phyloP scores from a whole-genome alignment of 768 basidiomycete species.

The Phanerochaete sordida region DNA sequence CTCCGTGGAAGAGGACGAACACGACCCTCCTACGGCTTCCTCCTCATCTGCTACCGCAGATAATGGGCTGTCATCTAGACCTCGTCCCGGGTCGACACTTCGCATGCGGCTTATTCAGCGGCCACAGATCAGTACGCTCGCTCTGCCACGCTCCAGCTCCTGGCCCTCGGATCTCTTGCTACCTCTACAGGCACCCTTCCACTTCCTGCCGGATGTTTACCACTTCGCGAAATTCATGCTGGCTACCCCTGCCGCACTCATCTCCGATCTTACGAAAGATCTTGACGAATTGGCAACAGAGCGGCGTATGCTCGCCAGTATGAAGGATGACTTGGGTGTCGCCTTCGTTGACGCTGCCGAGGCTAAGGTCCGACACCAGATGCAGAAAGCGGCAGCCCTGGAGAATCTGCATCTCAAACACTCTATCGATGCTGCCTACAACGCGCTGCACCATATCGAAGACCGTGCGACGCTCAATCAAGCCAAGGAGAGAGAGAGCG shows the following conservation, averaged over 20 bases:
- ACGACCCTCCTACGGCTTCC: conserved; percentile 33
- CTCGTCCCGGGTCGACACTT: conserved; percentile 55
- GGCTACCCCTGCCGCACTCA: conserved; percentile 83
- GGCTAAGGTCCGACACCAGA: conserved; percentile 71
- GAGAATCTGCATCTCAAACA: conserved; percentile 64
- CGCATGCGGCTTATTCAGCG: conserved; percentile 89
- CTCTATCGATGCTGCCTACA: conserved; percentile 59
- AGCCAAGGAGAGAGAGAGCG: conserved; percentile 14
- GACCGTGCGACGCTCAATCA: conserved; percentile 28
- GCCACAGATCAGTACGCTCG: conserved; percentile 92
- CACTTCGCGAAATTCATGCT: conserved; percentile 94
- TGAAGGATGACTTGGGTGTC: conserved; percentile 74
- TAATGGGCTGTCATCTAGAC: conserved; percentile 36
- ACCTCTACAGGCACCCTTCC: conserved; percentile 91
- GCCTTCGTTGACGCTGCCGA: conserved; percentile 80
- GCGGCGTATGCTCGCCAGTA: conserved; percentile 55
- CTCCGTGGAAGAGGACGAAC: conserved; percentile 33
- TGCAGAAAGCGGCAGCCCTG: conserved; percentile 73
- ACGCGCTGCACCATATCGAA: conserved; percentile 52
- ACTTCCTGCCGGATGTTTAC: conserved; percentile 92
- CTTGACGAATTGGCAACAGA: conserved; percentile 71
- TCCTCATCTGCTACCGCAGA: conserved; percentile 43
- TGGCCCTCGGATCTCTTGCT: conserved; percentile 95
- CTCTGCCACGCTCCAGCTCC: conserved; percentile 84
- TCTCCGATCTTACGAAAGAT: conserved; percentile 68